phyloP scores from a whole-genome alignment of 306 rosid species.

The Rubus parviflorus region DNA sequence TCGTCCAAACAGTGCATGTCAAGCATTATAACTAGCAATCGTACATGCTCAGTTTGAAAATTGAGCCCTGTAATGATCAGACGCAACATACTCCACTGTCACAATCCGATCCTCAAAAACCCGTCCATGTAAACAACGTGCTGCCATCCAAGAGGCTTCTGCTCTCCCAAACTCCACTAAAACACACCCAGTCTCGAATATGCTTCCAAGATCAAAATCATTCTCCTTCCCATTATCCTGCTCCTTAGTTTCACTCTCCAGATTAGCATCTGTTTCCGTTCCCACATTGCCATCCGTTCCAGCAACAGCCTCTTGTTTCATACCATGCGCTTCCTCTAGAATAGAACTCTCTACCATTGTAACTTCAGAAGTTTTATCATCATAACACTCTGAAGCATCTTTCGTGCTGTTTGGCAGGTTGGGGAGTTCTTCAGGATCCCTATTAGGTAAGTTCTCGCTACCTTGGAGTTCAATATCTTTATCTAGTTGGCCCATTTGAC shows the following conservation, averaged over 20 bases:
- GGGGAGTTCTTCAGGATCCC: conserved; percentile 27
- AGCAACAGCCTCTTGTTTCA: conserved; percentile 30
- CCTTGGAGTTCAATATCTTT: conserved; percentile 20
- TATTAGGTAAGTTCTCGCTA: conserved; percentile 21
- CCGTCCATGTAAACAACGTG: conserved; percentile 79
- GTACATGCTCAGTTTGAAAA: conserved; percentile 49
- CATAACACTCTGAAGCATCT: conserved; percentile 32
- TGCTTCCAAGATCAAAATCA: conserved; percentile 28
- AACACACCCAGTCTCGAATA: conserved; percentile 60
- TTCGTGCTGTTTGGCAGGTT: conserved; percentile 29
- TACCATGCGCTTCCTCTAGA: conserved; percentile 19
- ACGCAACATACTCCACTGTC: conserved; percentile 60
- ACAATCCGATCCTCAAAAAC: conserved; percentile 65
- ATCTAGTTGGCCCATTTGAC: conserved; percentile 34
- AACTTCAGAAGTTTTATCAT: conserved; percentile 31
- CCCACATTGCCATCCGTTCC: conserved; percentile 25
- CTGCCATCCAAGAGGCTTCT: conserved; percentile 71
- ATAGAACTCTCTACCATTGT: conserved; percentile 17
- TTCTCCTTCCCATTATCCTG: conserved; percentile 27
- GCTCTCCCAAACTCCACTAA: conserved; percentile 81
- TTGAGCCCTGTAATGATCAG: conserved; percentile 47
- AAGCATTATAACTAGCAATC: neutral
- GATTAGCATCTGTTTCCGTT: conserved; percentile 31
- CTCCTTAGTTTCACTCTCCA: conserved; percentile 28
- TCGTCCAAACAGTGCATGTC: neutral